These are phyloP conservation scores for Neurospora tetrasperma DNA, from an alignment of 495 filamentous ascomycete genomes.

Conservation along the genomic window DNA sequence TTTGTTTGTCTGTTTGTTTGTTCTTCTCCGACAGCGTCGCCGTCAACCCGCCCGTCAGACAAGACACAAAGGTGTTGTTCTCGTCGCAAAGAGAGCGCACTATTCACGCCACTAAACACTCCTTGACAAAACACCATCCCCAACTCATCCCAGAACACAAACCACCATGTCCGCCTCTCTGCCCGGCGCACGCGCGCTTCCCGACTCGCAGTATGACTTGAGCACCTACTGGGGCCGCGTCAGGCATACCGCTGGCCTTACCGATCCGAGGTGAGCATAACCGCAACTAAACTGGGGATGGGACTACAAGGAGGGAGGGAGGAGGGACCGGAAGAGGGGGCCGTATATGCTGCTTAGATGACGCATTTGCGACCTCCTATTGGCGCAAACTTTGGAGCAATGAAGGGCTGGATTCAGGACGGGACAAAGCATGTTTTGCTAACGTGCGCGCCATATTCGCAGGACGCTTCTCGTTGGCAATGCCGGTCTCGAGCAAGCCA, in stretches of 20 bases:
- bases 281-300: neutral
- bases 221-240: conserved; percentile 93
- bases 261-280: conserved; percentile 82
- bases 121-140: neutral
- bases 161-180: conserved; percentile 76
- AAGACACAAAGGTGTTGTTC: neutral
- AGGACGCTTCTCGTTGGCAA: conserved; percentile 75
- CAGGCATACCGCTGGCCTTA: conserved; percentile 75
- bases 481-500: conserved; percentile 72
- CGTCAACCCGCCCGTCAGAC: neutral
- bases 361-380: neutral
- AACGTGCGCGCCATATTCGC: conserved; percentile 1
- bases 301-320: neutral
- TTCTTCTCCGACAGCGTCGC: neutral
- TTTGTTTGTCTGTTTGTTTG: neutral
- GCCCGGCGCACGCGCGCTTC: conserved; percentile 75
- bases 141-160: neutral
- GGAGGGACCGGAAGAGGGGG: neutral
- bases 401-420: too few relatives aligned
- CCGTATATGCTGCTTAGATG: neutral
- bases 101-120: neutral
- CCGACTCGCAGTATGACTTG: conserved; percentile 84
- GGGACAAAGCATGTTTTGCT: neutral
- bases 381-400: too few relatives aligned
- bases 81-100: neutral